A percentile compares a stretch with the other conserved stretches of the same genome.
These are phyloP conservation scores for Pterocarpus santalinus DNA, from an alignment of 306 rosid species.

Conservation along the genomic window DNA sequence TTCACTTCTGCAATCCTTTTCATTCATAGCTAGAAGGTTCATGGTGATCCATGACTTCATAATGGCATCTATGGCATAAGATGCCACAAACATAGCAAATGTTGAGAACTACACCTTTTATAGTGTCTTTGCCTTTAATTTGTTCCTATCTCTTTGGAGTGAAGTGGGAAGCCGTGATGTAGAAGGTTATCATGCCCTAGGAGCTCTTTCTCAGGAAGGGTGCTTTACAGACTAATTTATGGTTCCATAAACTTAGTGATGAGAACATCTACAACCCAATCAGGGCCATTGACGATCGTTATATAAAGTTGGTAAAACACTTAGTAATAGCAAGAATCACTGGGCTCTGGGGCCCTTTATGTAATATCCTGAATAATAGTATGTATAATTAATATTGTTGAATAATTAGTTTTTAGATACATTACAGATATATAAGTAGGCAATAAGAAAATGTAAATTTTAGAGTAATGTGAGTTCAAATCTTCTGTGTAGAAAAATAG, in stretches of 20 bases:
- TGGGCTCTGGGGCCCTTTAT: constrained; percentile 76
- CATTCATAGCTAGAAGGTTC: constrained; percentile 49
- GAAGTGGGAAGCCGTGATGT: background rate
- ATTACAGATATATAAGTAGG: no score
- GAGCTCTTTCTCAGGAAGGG: constrained; percentile 56
- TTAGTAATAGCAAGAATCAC: constrained; percentile 37
- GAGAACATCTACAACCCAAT: constrained; percentile 59
- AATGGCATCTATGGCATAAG: constrained; percentile 65
- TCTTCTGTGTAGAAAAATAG: no score
- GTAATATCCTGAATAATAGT: no score
- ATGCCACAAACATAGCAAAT: constrained; percentile 49
- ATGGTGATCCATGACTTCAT: constrained; percentile 67
- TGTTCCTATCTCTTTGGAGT: constrained; percentile 30
- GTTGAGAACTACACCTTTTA: constrained; percentile 63
- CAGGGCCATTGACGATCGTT: constrained; percentile 55
- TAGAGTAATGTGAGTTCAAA: no score
- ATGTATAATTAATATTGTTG: no score
- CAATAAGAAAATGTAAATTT: no score
- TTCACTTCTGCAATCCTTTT: constrained; percentile 50
- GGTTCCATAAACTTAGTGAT: constrained; percentile 16
- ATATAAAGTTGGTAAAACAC: constrained; percentile 48
- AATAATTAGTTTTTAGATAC: no score
- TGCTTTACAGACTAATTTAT: constrained; percentile 50
- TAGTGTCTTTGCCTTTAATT: constrained; percentile 54
- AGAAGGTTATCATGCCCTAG: background rate